Base-by-base conservation (phyloP, 495 filamentous ascomycete species). In the Penicillium maclennaniae region DNA sequence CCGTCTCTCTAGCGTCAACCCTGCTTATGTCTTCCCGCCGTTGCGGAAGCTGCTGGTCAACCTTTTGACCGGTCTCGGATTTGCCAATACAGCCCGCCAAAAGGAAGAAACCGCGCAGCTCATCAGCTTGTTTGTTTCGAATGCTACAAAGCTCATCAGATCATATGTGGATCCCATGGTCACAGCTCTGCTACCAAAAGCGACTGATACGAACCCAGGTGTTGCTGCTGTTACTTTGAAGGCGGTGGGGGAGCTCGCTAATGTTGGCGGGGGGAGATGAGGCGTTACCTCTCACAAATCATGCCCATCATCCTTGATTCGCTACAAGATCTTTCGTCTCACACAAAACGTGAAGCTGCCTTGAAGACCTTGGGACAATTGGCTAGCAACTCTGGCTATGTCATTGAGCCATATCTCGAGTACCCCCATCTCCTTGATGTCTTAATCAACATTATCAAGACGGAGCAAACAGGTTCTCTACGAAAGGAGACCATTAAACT, bases 141-240 rank as follows among this genome's bases (percentile, higher is more conserved):
- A 96, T 58, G 91, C 92, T 6, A 89, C 92, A 43, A 87, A 86
- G 38, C 76, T 97, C 20, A 93, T 97, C 63, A 90, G 90, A 60
- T 91, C 92, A 6, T 97, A 97, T 66, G 93, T 97, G 45, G 91
- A 93, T 59, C 91, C 93, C 12, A 95, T 97, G 80, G 86, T 95
- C 43, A 84, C 85, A 14, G 89, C 95, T 0, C 77, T 99, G 27
- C 76, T 97, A 20, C 93, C 93, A 9, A 96, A 95, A 64, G 86
- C 92, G 21, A 80, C 77, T 27, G 95, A 97, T 69, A 62, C 81
- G 0, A 95, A 89, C 52, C 82, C 89, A 19, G 87, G 86, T 28
- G 92, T 99, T 8, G 91, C 93, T 39, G 87, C 92, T 2, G 95
- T 89, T 8, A 92, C 93, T n/a, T 75, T 99, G 14, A 88, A 87